phyloP scores from a whole-genome alignment of 148 eudicot genomes.

The Hydrangea macrophylla region DNA sequence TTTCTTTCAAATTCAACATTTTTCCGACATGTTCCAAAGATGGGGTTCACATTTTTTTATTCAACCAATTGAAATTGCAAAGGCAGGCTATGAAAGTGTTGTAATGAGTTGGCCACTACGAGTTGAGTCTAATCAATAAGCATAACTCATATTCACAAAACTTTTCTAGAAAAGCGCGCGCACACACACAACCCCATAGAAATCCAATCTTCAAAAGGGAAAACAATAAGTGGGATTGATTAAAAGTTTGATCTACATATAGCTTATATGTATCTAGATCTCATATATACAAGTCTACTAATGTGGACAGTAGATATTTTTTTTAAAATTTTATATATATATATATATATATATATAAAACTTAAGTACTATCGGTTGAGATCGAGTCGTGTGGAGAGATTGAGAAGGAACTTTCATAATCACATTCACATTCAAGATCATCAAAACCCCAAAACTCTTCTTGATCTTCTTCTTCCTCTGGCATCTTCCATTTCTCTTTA shows the following conservation, averaged over 20 bases:
- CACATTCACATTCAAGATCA: slow-evolving; percentile 76
- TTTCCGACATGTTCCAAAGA: not conserved
- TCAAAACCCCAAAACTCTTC: slow-evolving; percentile 79
- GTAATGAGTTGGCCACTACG: slow-evolving; percentile 11
- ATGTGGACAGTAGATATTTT: not conserved
- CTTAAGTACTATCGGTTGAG: slow-evolving; percentile 41
- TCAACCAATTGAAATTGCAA: not conserved
- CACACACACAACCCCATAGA: not conserved
- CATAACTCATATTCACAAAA: slow-evolving; percentile 16
- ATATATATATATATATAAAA: no score
- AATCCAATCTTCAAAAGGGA: not conserved
- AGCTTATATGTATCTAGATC: not conserved
- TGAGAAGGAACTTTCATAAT: slow-evolving; percentile 52
- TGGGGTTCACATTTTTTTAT: not conserved
- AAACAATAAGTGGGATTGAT: slow-evolving; percentile 4
- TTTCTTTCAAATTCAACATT: not conserved
- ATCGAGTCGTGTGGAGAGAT: slow-evolving; percentile 49
- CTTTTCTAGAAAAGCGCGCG: not conserved
- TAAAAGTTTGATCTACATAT: not conserved
- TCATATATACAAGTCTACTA: slow-evolving; percentile 2
- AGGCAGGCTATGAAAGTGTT: not conserved
- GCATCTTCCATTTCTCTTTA: slow-evolving; percentile 73
- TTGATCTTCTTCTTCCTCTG: slow-evolving; percentile 65
- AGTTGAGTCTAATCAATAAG: slow-evolving; percentile 9
- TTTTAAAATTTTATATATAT: no score